Evolutionary conservation across 1,284 basidiomycete genomes (phyloP), one percentile per base, ranked within the genome.

Genomic region (Microbotryomycetes sp.): DNA sequence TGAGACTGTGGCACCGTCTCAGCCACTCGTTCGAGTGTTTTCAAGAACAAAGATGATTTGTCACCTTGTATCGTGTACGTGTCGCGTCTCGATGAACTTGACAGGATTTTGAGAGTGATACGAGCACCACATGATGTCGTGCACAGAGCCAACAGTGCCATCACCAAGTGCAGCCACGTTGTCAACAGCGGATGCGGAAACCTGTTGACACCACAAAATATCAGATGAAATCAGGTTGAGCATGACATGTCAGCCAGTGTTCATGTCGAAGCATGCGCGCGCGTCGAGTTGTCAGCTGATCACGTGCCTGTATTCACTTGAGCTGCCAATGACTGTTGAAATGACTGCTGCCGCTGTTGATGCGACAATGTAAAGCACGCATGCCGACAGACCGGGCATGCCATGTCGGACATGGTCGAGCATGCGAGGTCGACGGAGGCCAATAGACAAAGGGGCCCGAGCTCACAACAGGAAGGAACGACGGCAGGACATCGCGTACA

Each of bases 101-200:
- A n/a, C n/a, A n/a, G n/a, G n/a, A n/a, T n/a, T n/a, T n/a, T n/a
- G n/a, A n/a, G n/a, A n/a, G n/a, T n/a, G n/a, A n/a, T n/a, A n/a
- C n/a, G n/a, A n/a, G n/a, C n/a, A n/a, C n/a, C n/a, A n/a, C n/a
- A n/a, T n/a, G n/a, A n/a, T n/a, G n/a, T n/a, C n/a, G n/a, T n/a
- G n/a, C n/a, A n/a, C n/a, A n/a, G n/a, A n/a, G n/a, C n/a, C n/a
- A n/a, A n/a, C n/a, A 58, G 57, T n/a, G 57, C 49, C 42, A 58
- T 26, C 32, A 28, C 26, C 22, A 52, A 28, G 50, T 58, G 57
- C 26, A 58, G 50, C 28, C 29, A 23, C 5, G 57, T 58, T 29
- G 57, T 58, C 25, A 58, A 45, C 19, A 58, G 57, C 28, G 57
- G 49, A 50, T 58, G 57, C 12, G 57, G 57, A 30, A 53, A 53